phyloP scores from a whole-genome alignment of 306 rosid species.

The Betula pendula region DNA sequence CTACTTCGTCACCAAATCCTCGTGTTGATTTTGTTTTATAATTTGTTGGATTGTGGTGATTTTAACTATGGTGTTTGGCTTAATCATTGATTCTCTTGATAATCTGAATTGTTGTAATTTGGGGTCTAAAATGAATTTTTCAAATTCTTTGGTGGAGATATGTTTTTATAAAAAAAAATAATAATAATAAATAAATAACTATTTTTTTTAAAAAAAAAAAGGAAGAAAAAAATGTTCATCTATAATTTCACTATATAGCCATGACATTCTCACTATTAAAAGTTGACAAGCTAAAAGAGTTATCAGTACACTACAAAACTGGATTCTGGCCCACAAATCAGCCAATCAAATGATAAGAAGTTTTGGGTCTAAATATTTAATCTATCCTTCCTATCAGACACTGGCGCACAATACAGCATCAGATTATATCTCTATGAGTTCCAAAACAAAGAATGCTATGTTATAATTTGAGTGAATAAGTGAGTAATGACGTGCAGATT shows the following conservation, averaged over 20 bases:
- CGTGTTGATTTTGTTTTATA: no score
- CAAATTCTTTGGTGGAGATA: background rate
- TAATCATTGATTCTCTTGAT: no score
- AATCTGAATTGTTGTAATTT: no score
- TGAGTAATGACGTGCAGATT: background rate
- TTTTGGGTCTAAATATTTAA: background rate
- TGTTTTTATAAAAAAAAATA: background rate
- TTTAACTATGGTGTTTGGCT: no score
- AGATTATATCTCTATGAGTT: background rate
- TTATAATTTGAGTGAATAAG: background rate
- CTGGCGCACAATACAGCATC: background rate
- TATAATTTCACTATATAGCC: background rate
- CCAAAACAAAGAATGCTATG: background rate
- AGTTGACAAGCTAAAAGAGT: background rate
- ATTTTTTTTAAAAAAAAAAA: no score
- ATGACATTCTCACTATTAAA: slow-evolving; percentile 1
- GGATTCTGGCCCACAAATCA: background rate
- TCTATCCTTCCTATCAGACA: background rate
- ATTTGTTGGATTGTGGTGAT: no score
- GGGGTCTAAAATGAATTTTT: no score
- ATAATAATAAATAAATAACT: no score
- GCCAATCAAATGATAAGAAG: background rate
- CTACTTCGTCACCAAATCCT: no score
- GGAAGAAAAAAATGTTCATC: background rate
- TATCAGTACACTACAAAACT: background rate